These are phyloP conservation scores for Eutrema salsugineum DNA, from an alignment of 441 rosid genomes.

Conservation along the genomic window DNA sequence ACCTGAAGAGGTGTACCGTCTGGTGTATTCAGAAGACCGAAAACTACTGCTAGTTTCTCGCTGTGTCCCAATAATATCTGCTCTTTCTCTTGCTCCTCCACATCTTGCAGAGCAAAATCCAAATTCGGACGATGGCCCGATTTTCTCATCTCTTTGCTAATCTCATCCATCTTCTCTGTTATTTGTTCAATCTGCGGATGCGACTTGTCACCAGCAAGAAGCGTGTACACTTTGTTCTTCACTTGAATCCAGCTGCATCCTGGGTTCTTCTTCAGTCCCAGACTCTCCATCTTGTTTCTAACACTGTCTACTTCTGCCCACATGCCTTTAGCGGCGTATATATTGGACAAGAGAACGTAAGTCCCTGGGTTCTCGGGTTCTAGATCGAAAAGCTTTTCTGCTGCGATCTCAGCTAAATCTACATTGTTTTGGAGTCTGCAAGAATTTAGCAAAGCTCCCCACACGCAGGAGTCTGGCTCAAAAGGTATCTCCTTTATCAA, in stretches of 20 bases:
- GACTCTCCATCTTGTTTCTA: slow-evolving; percentile 48
- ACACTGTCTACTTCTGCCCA: slow-evolving; percentile 46
- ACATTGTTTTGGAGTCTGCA: slow-evolving; percentile 53
- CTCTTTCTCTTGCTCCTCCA: slow-evolving; percentile 60
- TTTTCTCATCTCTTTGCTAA: slow-evolving; percentile 45
- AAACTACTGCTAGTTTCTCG: slow-evolving; percentile 60
- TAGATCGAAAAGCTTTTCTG: slow-evolving; percentile 41
- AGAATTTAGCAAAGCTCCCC: slow-evolving; percentile 68
- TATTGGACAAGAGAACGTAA: slow-evolving; percentile 55
- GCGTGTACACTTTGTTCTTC: slow-evolving; percentile 50
- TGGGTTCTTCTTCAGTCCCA: slow-evolving; percentile 56
- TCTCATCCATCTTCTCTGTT: slow-evolving; percentile 41
- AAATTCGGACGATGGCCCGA: slow-evolving; percentile 37
- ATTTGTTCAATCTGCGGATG: slow-evolving; percentile 50
- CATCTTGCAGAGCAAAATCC: slow-evolving; percentile 49
- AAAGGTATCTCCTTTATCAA: slow-evolving; percentile 51
- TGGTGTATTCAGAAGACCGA: slow-evolving; percentile 51
- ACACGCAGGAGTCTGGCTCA: slow-evolving; percentile 53
- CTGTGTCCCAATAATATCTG: slow-evolving; percentile 56
- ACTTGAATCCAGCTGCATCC: slow-evolving; percentile 66
- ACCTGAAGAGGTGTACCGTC: slow-evolving; percentile 49
- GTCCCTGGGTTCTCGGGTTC: slow-evolving; percentile 55
- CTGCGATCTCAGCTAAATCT: slow-evolving; percentile 48
- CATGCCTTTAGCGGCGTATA: slow-evolving; percentile 54
- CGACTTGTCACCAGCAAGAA: slow-evolving; percentile 54